These are phyloP conservation scores for Penicillium atrosanguineum DNA, from an alignment of 495 filamentous ascomycete genomes.

Conservation along the genomic window DNA sequence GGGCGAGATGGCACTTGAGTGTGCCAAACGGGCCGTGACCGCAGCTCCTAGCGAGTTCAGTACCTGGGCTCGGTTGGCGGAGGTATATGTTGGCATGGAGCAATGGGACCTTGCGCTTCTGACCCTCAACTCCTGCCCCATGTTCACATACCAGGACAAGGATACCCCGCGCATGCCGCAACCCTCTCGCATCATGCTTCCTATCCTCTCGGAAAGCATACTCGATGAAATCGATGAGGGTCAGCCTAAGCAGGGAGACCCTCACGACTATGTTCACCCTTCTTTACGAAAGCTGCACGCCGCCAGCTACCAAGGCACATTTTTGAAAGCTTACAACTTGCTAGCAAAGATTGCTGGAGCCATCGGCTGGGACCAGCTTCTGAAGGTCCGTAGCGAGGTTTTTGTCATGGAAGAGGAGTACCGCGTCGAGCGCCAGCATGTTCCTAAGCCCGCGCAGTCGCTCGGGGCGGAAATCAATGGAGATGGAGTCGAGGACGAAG, in stretches of 20 bases:
- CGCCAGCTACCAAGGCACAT: constrained; percentile 86
- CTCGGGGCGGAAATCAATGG: constrained; percentile 50
- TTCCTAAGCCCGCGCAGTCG: constrained; percentile 46
- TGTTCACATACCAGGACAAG: constrained; percentile 99
- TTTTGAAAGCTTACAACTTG: constrained; percentile 89
- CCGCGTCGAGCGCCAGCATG: constrained; percentile 78
- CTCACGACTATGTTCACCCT: constrained; percentile 80
- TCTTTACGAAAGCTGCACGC: constrained; percentile 85
- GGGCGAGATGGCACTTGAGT: constrained; percentile 82
- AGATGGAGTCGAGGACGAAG: constrained; percentile 18
- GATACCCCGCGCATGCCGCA: constrained; percentile 93
- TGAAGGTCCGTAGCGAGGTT: constrained; percentile 90
- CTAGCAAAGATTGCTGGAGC: constrained; percentile 91
- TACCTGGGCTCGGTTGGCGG: constrained; percentile 91
- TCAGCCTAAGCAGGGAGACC: constrained; percentile 66
- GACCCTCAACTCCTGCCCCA: constrained; percentile 97
- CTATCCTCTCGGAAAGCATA: constrained; percentile 82
- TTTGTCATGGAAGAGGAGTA: constrained; percentile 99
- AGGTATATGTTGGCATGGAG: constrained; percentile 88
- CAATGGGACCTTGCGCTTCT: constrained; percentile 91
- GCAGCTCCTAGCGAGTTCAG: constrained; percentile 95
- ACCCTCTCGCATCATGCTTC: constrained; percentile 79
- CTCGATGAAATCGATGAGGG: constrained; percentile 95
- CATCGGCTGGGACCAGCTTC: constrained; percentile 95
- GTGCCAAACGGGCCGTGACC: constrained; percentile 89